A percentile compares a stretch with the other conserved stretches of the same genome.
phyloP scores from a whole-genome alignment of 2,329 filamentous ascomycete species.

The Aspergillus sojae region DNA sequence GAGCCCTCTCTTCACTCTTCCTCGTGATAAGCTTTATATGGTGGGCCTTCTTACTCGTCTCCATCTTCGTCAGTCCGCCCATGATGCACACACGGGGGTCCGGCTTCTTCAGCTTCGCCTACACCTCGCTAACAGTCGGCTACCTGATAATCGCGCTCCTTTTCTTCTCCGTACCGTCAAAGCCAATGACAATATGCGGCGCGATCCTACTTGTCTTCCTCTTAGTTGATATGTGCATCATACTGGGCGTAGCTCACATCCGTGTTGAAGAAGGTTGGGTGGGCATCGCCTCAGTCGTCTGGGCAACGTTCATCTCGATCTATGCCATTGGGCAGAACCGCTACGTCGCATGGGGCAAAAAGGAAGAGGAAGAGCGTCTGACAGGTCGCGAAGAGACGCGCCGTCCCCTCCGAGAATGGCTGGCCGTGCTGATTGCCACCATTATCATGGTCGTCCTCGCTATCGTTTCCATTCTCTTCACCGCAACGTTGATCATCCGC shows the following conservation, averaged over 20 bases:
- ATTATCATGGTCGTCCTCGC: slow-evolving; percentile 70
- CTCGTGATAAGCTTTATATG: slow-evolving; percentile 78
- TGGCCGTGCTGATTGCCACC: slow-evolving; percentile 74
- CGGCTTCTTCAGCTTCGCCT: slow-evolving; percentile 89
- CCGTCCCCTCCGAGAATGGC: slow-evolving; percentile 80
- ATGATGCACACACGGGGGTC: slow-evolving; percentile 83
- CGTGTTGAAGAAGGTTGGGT: slow-evolving; percentile 88
- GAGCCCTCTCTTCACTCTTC: slow-evolving; percentile 77
- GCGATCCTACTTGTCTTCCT: slow-evolving; percentile 68
- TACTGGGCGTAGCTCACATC: slow-evolving; percentile 72
- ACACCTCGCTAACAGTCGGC: slow-evolving; percentile 74
- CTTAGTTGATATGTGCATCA: slow-evolving; percentile 75
- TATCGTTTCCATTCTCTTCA: slow-evolving; percentile 72
- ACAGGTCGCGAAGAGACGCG: slow-evolving; percentile 87
- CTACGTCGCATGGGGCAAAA: slow-evolving; percentile 87
- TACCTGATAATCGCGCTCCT: slow-evolving; percentile 76
- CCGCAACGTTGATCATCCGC: slow-evolving; percentile 76
- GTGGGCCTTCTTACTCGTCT: slow-evolving; percentile 90
- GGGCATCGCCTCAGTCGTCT: slow-evolving; percentile 81
- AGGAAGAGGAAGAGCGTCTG: slow-evolving; percentile 86
- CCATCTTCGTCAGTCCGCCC: slow-evolving; percentile 86
- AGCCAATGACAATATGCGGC: slow-evolving; percentile 73
- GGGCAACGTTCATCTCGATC: slow-evolving; percentile 76
- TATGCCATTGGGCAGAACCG: slow-evolving; percentile 81
- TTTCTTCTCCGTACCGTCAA: slow-evolving; percentile 86